A percentile compares a stretch with the other conserved stretches of the same genome.
Conservation (phyloP, 2,329 filamentous ascomycete genomes). For the Fusarium nodosum region DNA sequence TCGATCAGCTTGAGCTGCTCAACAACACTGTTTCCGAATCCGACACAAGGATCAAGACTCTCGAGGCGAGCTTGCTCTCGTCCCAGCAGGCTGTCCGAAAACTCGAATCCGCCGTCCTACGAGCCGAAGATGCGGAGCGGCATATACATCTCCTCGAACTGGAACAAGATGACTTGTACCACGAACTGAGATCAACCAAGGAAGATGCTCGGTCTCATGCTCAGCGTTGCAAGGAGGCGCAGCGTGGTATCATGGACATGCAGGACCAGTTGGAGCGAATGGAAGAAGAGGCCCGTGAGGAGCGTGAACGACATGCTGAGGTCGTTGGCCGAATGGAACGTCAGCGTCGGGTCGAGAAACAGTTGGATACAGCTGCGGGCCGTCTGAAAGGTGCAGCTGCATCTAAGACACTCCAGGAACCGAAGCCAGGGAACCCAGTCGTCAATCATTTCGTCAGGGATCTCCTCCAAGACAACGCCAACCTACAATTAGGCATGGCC, state of each 20-base stretch:
- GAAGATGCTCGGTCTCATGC: slow-evolving; percentile 84
- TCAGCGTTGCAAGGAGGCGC: slow-evolving; percentile 86
- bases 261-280: slow-evolving; percentile 91
- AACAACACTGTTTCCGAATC: slow-evolving; percentile 85
- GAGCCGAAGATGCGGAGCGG: slow-evolving; percentile 82
- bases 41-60: slow-evolving; percentile 80
- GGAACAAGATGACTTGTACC: slow-evolving; percentile 82
- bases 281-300: slow-evolving; percentile 84
- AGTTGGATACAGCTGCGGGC: slow-evolving; percentile 83
- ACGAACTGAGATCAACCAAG: slow-evolving; percentile 74
- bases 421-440: slow-evolving; percentile 73
- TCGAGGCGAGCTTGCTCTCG: slow-evolving; percentile 81
- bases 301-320: slow-evolving; percentile 84
- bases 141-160: slow-evolving; percentile 84
- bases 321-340: slow-evolving; percentile 86
- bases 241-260: slow-evolving; percentile 81
- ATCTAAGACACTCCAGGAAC: slow-evolving; percentile 71
- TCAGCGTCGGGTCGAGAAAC: slow-evolving; percentile 83
- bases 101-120: slow-evolving; percentile 78
- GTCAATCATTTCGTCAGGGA: slow-evolving; percentile 98
- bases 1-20: slow-evolving; percentile 86
- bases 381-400: slow-evolving; percentile 86
- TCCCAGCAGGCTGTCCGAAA: slow-evolving; percentile 83
- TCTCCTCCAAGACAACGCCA: slow-evolving; percentile 94
- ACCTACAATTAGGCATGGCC: slow-evolving; percentile 89